Percentiles rank a stretch among this genome's conserved stretches.
phyloP scores from a whole-genome alignment of 2,329 filamentous ascomycete genomes.

The Mycogone perniciosa region DNA sequence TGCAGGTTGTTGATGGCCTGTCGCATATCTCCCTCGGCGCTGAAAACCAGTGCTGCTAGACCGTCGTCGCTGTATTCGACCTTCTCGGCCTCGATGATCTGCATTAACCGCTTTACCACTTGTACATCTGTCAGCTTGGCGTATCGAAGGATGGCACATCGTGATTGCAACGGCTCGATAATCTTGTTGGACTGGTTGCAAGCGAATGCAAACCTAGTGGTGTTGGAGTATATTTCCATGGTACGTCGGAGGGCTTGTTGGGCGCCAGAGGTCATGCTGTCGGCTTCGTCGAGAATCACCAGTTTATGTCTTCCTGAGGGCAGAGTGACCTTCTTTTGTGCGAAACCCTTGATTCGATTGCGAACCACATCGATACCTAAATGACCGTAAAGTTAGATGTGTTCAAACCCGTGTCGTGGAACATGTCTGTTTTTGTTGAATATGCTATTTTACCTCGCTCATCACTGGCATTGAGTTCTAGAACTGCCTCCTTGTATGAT shows the following conservation, averaged over 20 bases:
- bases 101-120: constrained; percentile 81
- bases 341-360: constrained; percentile 96
- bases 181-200: constrained; percentile 99
- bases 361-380: constrained; percentile 91
- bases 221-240: constrained; percentile 98
- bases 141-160: constrained; percentile 93
- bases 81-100: constrained; percentile 88
- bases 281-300: constrained; percentile 95
- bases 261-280: constrained; percentile 95
- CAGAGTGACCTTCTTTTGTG: constrained; percentile 96
- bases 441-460: constrained; percentile 68
- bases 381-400: not conserved
- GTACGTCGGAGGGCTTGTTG: constrained; percentile 92
- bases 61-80: constrained; percentile 91
- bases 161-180: constrained; percentile 95
- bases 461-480: constrained; percentile 94
- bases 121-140: constrained; percentile 87
- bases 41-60: constrained; percentile 92
- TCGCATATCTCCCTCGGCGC: constrained; percentile 95
- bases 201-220: constrained; percentile 93
- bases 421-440: not conserved
- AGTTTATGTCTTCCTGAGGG: constrained; percentile 88
- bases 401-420: not conserved
- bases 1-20: constrained; percentile 99
- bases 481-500: constrained; percentile 92